Conservation (phyloP, 768 basidiomycete species). For the Russula virescens region DNA sequence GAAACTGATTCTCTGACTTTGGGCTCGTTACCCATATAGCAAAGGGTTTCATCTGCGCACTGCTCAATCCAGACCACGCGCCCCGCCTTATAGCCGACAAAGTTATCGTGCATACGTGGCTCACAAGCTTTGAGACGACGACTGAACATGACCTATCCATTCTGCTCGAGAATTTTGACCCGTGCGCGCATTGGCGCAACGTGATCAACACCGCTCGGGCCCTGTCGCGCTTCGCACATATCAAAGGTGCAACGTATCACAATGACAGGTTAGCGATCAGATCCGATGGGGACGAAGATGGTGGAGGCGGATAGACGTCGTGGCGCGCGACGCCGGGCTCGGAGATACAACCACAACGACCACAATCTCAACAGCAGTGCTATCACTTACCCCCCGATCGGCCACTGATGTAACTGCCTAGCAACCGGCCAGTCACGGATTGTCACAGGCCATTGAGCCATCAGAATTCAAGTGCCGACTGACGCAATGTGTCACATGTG, state of each 20-base stretch:
- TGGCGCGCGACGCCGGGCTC: background rate
- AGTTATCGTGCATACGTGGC: constrained; percentile 71
- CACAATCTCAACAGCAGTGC: no score
- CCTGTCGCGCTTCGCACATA: background rate
- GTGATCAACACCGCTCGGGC: constrained; percentile 54
- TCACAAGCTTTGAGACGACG: constrained; percentile 58
- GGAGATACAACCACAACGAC: background rate
- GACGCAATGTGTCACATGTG: no score
- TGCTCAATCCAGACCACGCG: no score
- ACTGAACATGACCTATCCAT: constrained; percentile 73
- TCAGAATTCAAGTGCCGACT: no score
- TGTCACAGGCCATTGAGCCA: no score
- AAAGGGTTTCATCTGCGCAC: constrained; percentile 67
- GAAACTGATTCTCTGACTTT: no score
- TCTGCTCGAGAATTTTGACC: constrained; percentile 78
- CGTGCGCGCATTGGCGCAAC: constrained; percentile 63
- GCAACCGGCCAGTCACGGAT: no score
- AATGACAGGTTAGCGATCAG: background rate
- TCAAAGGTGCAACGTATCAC: background rate
- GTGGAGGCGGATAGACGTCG: background rate
- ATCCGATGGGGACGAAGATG: background rate
- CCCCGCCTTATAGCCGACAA: constrained; percentile 67
- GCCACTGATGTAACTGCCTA: no score
- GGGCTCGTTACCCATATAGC: constrained; percentile 39
- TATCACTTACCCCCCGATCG: no score